A percentile compares a stretch with the other conserved stretches of the same genome.
These are phyloP conservation scores for Eimeria tenella DNA, from an alignment of 169 alveolate genomes.

Conservation along the genomic window DNA sequence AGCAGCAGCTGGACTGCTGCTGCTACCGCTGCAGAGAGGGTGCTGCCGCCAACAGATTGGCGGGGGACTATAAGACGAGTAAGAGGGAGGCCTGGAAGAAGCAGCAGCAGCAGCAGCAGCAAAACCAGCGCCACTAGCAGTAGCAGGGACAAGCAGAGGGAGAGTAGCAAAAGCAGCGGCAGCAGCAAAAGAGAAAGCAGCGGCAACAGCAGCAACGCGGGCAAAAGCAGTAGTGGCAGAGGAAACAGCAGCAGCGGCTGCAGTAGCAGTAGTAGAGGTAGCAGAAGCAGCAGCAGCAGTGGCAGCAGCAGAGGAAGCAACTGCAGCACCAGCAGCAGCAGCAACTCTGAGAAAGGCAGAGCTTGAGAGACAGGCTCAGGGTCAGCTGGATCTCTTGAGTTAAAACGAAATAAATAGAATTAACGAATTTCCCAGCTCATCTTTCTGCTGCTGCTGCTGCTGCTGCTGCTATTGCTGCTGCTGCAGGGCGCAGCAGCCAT, in stretches of 20 bases:
- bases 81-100: background rate
- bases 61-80: background rate
- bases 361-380: background rate
- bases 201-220: no score
- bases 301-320: background rate
- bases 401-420: background rate
- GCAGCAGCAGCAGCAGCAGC: conserved; percentile 1
- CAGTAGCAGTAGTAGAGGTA: background rate
- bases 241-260: background rate
- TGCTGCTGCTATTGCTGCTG: background rate
- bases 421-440: background rate
- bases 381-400: background rate
- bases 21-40: conserved; percentile 5
- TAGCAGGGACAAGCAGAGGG: background rate
- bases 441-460: background rate
- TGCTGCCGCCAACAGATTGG: background rate
- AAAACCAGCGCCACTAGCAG: background rate
- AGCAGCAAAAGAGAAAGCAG: background rate
- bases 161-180: background rate
- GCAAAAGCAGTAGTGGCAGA: no score
- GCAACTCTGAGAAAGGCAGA: background rate
- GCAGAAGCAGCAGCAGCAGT: background rate
- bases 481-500: conserved; percentile 52
- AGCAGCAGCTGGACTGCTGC: conserved; percentile 11
- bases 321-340: background rate